Base-by-base conservation (phyloP, 176 grass and related monocot genomes). In the Phoenix dactylifera region DNA sequence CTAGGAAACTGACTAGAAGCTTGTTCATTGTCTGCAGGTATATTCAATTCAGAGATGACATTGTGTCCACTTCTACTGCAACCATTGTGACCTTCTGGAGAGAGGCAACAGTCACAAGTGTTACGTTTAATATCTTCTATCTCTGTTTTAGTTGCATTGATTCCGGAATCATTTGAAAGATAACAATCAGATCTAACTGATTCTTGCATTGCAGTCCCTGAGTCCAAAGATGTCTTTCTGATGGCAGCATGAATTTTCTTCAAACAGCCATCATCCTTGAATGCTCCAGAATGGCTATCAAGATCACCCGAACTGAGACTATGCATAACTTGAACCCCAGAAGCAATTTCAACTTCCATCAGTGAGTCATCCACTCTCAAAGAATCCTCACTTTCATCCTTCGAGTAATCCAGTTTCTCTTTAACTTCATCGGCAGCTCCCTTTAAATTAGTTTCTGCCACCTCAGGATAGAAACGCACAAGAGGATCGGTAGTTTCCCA, bases 241-340 rank as follows among this genome's bases (percentile, higher is more conserved):
- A 65, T 28, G 19, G 77, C 60, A 39, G 60, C 23, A 58, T 50
- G 52, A n/a, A 23, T 65, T 74, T 72, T 76, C 69, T 89, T 82
- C 59, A 79, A 85, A 79, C 52, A 68, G 24, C 29, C 18, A 52
- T 76, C 65, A 60, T 83, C 68, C 19, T 66, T 52, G 23, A 72
- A 95, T 80, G 72, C 75, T 80, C 61, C 68, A 77, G 81, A 85
- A 85, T 57, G 56, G 22, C 25, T 55, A 72, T 72, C 79, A 60
- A 73, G 68, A 76, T 79, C 70, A 65, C 66, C 61, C 69, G 63
- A 58, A 59, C 60, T 72, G 51, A 52, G 67, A 18, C 7, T 50
- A 15, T 23, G 19, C 50, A 24, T 59, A 54, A 29, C 25, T 50
- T 30, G 20, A 71, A 10, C 26, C 54, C 6, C 59, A 65, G 35